Evolutionary conservation across 148 eudicot species (phyloP).

Genomic region (Cornus controversa): DNA sequence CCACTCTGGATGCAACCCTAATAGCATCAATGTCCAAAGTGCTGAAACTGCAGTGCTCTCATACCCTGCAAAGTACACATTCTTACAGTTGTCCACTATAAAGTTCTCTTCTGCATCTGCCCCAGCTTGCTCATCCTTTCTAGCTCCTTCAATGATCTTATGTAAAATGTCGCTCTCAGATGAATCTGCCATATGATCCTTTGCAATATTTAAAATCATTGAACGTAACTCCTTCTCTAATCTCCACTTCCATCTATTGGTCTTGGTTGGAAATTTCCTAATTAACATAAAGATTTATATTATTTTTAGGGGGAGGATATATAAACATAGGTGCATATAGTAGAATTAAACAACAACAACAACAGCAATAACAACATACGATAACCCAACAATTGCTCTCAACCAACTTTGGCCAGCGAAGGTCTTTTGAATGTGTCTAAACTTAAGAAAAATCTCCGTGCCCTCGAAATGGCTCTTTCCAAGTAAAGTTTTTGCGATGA

Average conservation of each 20-base stretch:
- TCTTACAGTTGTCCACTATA: constrained; percentile 70
- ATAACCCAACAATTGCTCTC: too few relatives aligned
- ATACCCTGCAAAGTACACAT: constrained; percentile 61
- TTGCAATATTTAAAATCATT: constrained; percentile 44
- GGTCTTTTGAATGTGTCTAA: background rate
- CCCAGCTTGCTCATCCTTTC: constrained; percentile 21
- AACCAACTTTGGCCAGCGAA: too few relatives aligned
- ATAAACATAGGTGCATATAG: too few relatives aligned
- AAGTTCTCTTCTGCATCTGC: constrained; percentile 33
- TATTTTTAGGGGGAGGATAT: too few relatives aligned
- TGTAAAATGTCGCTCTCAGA: constrained; percentile 54
- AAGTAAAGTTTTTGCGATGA: background rate
- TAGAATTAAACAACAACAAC: background rate
- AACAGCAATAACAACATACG: background rate
- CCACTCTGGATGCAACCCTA: constrained; percentile 59
- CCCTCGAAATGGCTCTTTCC: background rate
- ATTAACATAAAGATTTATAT: background rate
- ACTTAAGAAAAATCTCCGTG: background rate
- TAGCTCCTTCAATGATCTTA: constrained; percentile 48
- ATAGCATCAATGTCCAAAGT: constrained; percentile 54
- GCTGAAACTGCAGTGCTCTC: constrained; percentile 60
- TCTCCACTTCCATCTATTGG: constrained; percentile 46
- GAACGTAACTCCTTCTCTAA: constrained; percentile 45
- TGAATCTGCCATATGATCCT: constrained; percentile 30
- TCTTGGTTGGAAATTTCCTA: constrained; percentile 49